Conservation (phyloP, 2,329 filamentous ascomycete species). For the Clonostachys chloroleuca region DNA sequence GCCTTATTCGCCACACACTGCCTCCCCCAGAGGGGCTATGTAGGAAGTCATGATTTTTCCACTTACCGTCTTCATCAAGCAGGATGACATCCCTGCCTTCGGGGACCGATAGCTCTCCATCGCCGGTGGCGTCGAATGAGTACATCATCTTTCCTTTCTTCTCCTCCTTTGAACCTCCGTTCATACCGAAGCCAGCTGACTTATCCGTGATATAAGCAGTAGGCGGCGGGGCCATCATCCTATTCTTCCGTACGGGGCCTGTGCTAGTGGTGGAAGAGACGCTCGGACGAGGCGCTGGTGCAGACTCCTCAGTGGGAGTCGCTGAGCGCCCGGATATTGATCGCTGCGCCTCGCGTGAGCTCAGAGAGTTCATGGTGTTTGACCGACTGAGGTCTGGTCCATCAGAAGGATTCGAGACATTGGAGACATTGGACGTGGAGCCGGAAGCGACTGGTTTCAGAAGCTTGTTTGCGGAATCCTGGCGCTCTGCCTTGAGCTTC, state of each 20-base stretch:
- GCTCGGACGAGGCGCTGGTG: conserved; percentile 15
- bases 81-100: conserved; percentile 77
- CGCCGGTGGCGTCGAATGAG: conserved; percentile 72
- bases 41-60: background rate
- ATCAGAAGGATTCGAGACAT: conserved; percentile 25
- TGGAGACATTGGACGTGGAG: conserved; percentile 35
- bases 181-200: conserved; percentile 47
- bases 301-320: conserved; percentile 46
- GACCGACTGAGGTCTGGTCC: conserved; percentile 68
- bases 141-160: conserved; percentile 88
- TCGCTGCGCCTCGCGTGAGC: conserved; percentile 75
- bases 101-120: conserved; percentile 75
- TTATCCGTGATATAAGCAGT: conserved; percentile 67
- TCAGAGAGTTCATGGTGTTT: conserved; percentile 87
- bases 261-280: conserved; percentile 18
- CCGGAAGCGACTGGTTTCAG: conserved; percentile 31
- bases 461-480: conserved; percentile 67
- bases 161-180: conserved; percentile 31
- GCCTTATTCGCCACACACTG: conserved; percentile 4
- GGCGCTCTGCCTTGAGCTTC: conserved; percentile 82
- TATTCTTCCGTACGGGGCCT: conserved; percentile 48
- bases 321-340: conserved; percentile 41
- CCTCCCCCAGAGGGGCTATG: background rate
- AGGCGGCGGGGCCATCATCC: conserved; percentile 85
- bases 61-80: conserved; percentile 83